Base-by-base conservation (phyloP, 768 basidiomycete genomes). In the Lactifluus rugatus region DNA sequence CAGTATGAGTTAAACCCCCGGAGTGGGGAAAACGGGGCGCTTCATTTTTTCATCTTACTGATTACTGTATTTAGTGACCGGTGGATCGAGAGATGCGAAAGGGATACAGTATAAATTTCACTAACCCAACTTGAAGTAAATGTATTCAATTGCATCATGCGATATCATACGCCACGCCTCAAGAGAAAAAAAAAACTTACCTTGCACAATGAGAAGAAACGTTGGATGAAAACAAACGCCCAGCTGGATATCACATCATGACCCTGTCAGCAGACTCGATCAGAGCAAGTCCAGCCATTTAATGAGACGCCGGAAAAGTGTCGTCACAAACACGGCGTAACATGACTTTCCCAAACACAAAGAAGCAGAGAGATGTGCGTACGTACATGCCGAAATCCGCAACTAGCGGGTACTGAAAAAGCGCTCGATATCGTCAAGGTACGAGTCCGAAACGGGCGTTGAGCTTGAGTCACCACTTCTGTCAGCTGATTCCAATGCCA, bases 241-340 rank as follows among this genome's bases (percentile, higher is more conserved):
- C 16, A 31, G 48, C 1, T 32, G 32, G 3, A 9, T 5, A n/a
- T 32, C 26, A 10, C 57, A 52, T 57, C 37, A 50, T 57, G 50
- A 57, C 50, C 50, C 11, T 10, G 36, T 57, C 50, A 57, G 50
- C 57, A 26, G 57, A 57, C 55, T 39, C 23, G 48, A 56, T 45
- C 28, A 37, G 32, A 50, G 36, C 57, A 47, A 16, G 42, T 44
- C 42, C 44, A 28, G 28, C 34, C 28, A 13, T 52, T 41, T 32
- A 28, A 41, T 21, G 26, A 16, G 31, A 23, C 31, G 37, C 39
- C 25, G 17, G 16, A 39, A 31, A 5, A 4, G 28, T 7, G 31
- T 36, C 32, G 17, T 14, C 41, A 42, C 41, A 21, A 4, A n/a
- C 19, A 10, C 41, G 42, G 42, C 42, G 42, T 21, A 23, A 44